These are phyloP conservation scores for Suillus americanus DNA, from an alignment of 768 basidiomycete genomes.

Conservation along the genomic window DNA sequence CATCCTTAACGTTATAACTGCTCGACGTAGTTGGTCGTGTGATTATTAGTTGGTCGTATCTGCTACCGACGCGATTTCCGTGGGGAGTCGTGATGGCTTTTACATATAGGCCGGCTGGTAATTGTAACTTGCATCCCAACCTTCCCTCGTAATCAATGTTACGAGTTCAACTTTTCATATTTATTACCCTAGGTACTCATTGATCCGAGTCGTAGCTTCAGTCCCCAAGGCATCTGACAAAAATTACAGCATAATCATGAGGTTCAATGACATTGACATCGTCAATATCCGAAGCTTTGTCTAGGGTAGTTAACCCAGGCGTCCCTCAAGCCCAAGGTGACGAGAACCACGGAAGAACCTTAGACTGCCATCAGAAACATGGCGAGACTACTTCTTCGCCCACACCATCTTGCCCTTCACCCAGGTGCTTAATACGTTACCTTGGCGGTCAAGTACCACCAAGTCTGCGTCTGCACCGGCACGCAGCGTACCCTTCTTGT, in stretches of 20 bases:
- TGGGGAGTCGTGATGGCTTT: not conserved
- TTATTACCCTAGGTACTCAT: not conserved
- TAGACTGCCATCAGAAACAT: not conserved
- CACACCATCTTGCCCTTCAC: slow-evolving; percentile 75
- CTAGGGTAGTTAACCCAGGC: not conserved
- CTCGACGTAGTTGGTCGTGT: not conserved
- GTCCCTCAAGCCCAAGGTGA: not conserved
- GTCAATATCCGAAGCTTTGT: not conserved
- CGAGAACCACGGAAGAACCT: not conserved
- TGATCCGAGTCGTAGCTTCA: not conserved
- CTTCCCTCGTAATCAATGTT: not conserved
- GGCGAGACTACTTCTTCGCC: slow-evolving; percentile 33
- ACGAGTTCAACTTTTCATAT: not conserved
- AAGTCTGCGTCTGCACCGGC: slow-evolving; percentile 88
- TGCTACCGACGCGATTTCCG: not conserved
- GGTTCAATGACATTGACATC: not conserved
- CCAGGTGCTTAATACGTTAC: slow-evolving; percentile 71
- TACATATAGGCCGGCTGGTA: not conserved
- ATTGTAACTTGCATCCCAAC: not conserved
- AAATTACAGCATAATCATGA: not conserved
- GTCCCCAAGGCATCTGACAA: not conserved
- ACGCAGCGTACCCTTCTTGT: slow-evolving; percentile 77
- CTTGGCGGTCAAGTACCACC: slow-evolving; percentile 68
- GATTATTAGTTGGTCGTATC: not conserved
- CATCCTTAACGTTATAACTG: not conserved